Base-by-base conservation (phyloP, 352 stramenopile genomes). In the Pythium aphanidermatum region DNA sequence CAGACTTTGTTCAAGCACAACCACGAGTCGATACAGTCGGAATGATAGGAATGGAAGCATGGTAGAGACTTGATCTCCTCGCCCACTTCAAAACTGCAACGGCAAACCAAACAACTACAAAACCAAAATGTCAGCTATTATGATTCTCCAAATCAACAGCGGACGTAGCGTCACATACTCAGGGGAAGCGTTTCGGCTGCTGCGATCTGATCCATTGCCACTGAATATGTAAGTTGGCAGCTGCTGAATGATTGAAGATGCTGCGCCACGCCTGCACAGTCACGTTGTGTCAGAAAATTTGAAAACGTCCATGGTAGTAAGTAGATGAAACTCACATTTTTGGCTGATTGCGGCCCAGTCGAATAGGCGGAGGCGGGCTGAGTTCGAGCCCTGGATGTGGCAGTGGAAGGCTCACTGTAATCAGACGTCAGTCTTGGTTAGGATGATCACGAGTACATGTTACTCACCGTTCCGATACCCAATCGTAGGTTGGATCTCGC, bases 31-130 rank as follows among this genome's bases (percentile, higher is more conserved):
- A 98, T 84, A 59, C 92, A 98, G 27, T 94, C 79, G 51, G 75
- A 91, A 62, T 98, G 92, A 53, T 97, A 97, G 25, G 79, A 93
- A 55, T 98, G 92, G 51, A 96, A 95, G 58, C 92, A 98, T 23
- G 90, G 90, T 37, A 98, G 61, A 25, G 85, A 95, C 58, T 96
- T 94, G 63, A 98, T 87, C 59, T 95, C 74, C 39, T 97, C 92
- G 28, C 88, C 88, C 10, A 81, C 59, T 51, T 79, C 62, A 44
- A 97, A 98, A 26, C 88, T 65, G 41, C 86, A 86, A 24, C 95
- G 77, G 59, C 92, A 98, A 23, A 98, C 93, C n/a, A 95, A 64
- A 51, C 92, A 98, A 30, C 78, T 96, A 19, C 23, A 62, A 37
- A 9, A 54, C 4, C 20, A 55, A 41, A 14, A 49, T n/a, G n/a